Percentiles rank a stretch among this genome's conserved stretches.
phyloP scores from a whole-genome alignment of 169 alveolate genomes.

The Cryptosporidium andersoni region DNA sequence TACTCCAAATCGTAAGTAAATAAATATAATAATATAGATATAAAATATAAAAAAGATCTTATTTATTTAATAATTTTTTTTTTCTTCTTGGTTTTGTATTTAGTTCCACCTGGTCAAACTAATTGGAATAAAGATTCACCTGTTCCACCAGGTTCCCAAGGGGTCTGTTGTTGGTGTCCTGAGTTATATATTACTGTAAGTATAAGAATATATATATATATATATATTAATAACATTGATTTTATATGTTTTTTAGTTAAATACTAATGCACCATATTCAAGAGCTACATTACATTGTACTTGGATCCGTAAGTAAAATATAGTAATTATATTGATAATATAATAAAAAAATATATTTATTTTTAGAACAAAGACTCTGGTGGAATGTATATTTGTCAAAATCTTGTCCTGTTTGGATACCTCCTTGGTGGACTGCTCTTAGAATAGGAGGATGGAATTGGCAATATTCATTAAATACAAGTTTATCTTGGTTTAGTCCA shows the following conservation, averaged over 20 bases:
- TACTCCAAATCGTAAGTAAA: conserved; percentile 57
- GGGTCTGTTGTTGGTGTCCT: conserved; percentile 70
- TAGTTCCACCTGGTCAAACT: conserved; percentile 69
- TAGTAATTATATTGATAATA: background rate
- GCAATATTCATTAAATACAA: conserved; percentile 56
- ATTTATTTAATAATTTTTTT: background rate
- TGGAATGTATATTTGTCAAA: conserved; percentile 71
- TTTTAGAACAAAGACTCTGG: conserved; percentile 66
- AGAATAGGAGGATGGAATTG: conserved; percentile 72
- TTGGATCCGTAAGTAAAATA: conserved; percentile 67
- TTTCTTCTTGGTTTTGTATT: background rate
- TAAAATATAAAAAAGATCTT: background rate
- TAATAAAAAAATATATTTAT: background rate
- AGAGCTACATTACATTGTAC: conserved; percentile 68
- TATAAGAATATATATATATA: background rate
- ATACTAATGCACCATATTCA: conserved; percentile 69
- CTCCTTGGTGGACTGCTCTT: conserved; percentile 71
- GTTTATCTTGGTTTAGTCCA: conserved; percentile 68
- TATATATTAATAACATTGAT: background rate
- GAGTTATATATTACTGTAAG: conserved; percentile 68
- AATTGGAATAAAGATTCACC: conserved; percentile 69
- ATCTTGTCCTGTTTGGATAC: conserved; percentile 68
- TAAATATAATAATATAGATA: background rate
- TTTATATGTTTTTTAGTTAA: background rate
- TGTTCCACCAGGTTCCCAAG: conserved; percentile 67